Evolutionary conservation across 2,329 filamentous ascomycete species (phyloP), one percentile per base, ranked within the genome.

Genomic region (Madurella mycetomatis): DNA sequence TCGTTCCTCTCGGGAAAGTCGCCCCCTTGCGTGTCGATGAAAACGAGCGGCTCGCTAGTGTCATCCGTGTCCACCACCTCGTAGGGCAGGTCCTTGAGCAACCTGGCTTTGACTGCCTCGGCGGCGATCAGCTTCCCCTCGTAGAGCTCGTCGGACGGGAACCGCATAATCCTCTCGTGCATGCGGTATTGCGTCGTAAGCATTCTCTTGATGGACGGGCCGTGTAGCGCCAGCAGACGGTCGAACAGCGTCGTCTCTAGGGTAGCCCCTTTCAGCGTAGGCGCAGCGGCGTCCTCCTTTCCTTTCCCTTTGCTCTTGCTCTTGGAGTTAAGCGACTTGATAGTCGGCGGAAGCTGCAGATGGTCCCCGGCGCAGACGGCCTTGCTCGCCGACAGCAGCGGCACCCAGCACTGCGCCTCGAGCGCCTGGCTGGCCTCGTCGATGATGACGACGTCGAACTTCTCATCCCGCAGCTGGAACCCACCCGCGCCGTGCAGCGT

Each of bases 161-260:
- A 99, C 7, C 84, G 81, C 92, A 97, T 97, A 64, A 99, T 97
- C 51, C 79, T 84, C 66, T 95, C 87, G 68, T 99, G 91, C 94
- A 99, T 99, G 39, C 94, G 90, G 70, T 99, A 99, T 73, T 99
- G 94, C 4, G 88, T 95, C 4, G 90, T 97, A 19, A 99, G 82
- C 89, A 97, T 96, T 49, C 88, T 80, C 74, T 97, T 97, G 73
- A 99, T 91, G 4, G 76, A 77, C 1, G 84, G 73, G 1, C 94
- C 94, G 67, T 99, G 89, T 15, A 96, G 76, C 5, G 80, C 78
- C 43, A 99, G 78, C 41, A 99, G 78, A 30, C 94, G 82, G 69
- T 97, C 92, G 69, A 99, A 99, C 31, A 99, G 77, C 0, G 94
- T 97, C n/a, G 80, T 88, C 66, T 96, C 92, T 5, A 99, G 79